These are phyloP conservation scores for Phytophthora europaea DNA, from an alignment of 352 stramenopile genomes.

Conservation along the genomic window DNA sequence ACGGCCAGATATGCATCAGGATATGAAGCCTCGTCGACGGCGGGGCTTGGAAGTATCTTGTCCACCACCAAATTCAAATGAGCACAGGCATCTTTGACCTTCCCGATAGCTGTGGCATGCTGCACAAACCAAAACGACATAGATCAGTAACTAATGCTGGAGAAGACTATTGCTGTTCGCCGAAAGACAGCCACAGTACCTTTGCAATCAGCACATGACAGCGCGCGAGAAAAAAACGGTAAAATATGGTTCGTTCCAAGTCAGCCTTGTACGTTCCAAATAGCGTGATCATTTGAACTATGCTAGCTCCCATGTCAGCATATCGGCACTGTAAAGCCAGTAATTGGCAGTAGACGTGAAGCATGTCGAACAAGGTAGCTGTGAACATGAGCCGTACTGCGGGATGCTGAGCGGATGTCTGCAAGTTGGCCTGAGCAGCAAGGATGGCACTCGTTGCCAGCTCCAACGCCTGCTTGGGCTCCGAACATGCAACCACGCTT, in stretches of 20 bases:
- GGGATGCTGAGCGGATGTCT: constrained; percentile 43
- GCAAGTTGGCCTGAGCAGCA: constrained; percentile 59
- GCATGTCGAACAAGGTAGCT: constrained; percentile 74
- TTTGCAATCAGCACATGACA: constrained; percentile 77
- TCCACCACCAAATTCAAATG: constrained; percentile 69
- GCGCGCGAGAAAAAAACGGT: constrained; percentile 60
- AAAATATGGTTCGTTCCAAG: constrained; percentile 58
- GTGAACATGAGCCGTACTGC: constrained; percentile 62
- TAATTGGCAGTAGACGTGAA: constrained; percentile 70
- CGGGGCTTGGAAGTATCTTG: constrained; percentile 54
- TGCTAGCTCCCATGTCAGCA: constrained; percentile 67
- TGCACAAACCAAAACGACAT: constrained; percentile 24
- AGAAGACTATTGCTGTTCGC: neutral
- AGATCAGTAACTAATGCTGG: neutral
- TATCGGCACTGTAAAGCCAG: constrained; percentile 70
- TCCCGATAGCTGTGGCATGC: constrained; percentile 72
- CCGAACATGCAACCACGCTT: constrained; percentile 45
- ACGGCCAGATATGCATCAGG: constrained; percentile 59
- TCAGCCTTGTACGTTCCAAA: constrained; percentile 58
- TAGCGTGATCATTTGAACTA: constrained; percentile 69
- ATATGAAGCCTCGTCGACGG: constrained; percentile 42
- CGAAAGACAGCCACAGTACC: constrained; percentile 37
- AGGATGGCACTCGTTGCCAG: constrained; percentile 67
- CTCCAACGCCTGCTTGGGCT: constrained; percentile 55
- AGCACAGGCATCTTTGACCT: constrained; percentile 52